Conservation (phyloP, 805 yeast genomes). For the Millerozyma miso region DNA sequence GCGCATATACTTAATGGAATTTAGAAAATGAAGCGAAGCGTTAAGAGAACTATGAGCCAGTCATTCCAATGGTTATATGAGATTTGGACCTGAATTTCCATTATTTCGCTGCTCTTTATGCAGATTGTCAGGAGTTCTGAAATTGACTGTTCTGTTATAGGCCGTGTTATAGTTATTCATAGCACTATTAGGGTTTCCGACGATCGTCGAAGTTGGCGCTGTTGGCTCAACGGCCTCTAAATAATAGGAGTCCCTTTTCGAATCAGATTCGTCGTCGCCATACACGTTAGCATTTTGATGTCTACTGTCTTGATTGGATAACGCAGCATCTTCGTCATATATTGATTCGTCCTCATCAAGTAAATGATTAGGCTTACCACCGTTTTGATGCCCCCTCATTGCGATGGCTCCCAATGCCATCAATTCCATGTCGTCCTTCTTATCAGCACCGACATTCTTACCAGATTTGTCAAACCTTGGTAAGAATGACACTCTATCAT, state of each 20-base stretch:
- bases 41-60: too few relatives aligned
- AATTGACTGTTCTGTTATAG: constrained; percentile 8
- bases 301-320: constrained; percentile 6
- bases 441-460: constrained; percentile 10
- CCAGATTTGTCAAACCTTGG: constrained; percentile 50
- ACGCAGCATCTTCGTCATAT: constrained; percentile 25
- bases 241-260: constrained; percentile 25
- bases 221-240: constrained; percentile 33
- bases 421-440: constrained; percentile 52
- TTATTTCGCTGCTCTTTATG: too few relatives aligned
- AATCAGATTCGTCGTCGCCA: constrained; percentile 9
- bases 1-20: constrained; percentile 3
- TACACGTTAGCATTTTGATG: constrained; percentile 7
- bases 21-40: background rate
- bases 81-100: constrained; percentile 1
- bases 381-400: constrained; percentile 56
- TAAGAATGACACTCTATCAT: constrained; percentile 94
- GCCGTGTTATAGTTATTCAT: constrained; percentile 19
- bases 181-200: constrained; percentile 34
- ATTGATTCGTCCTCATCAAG: constrained; percentile 30
- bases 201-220: constrained; percentile 41
- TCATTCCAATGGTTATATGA: too few relatives aligned
- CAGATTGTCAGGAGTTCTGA: background rate
- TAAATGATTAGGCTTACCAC: constrained; percentile 15
- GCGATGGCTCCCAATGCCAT: constrained; percentile 71